Evolutionary conservation across 169 alveolate species (phyloP), one percentile per base, ranked within the genome.

Genomic region (Cyclospora cayetanensis): DNA sequence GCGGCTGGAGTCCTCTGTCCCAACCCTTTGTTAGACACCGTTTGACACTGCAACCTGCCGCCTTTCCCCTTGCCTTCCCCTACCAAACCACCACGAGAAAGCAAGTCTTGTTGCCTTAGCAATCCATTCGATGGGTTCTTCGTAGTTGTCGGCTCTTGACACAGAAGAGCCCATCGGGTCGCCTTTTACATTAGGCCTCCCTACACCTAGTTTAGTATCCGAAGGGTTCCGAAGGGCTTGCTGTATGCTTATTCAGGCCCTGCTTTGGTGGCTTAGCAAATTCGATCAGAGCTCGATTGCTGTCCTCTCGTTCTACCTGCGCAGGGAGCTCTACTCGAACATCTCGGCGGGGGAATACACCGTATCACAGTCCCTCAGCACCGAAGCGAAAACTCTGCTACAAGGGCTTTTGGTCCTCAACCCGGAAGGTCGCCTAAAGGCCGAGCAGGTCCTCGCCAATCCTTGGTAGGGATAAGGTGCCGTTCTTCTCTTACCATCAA

Each of bases 241-340:
- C 60, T 50, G 18, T 50, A 50, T 50, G 18, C 60, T 50, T 11
- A 50, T 11, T 9, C 18, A 18, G 18, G 18, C 25, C 9, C 18
- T 18, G 22, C 43, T 4, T 0, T 9, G 31, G 42, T 1, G 4
- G 18, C 41, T 20, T 68, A n/a, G 35, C 12, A 11, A n/a, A 60
- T 9, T 60, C 4, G n/a, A 15, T 15, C 5, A 20, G 29, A 20
- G 11, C n/a, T 31, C 72, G 5, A 20, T 4, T 60, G n/a, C 72
- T 4, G n/a, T 20, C 12, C 4, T 11, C n/a, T 18, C 50, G 5
- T 35, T 5, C 50, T 27, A 2, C 15, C 46, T 68, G 22, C 35
- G 42, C 91, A 84, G 91, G 42, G 91, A 84, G 42, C 79, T 84
- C 12, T 84, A 84, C 83, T 82, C 91, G n/a, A 84, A 84, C 31